These are phyloP conservation scores for Juglanconis juglandina DNA, from an alignment of 2,329 filamentous ascomycete species.

Conservation along the genomic window DNA sequence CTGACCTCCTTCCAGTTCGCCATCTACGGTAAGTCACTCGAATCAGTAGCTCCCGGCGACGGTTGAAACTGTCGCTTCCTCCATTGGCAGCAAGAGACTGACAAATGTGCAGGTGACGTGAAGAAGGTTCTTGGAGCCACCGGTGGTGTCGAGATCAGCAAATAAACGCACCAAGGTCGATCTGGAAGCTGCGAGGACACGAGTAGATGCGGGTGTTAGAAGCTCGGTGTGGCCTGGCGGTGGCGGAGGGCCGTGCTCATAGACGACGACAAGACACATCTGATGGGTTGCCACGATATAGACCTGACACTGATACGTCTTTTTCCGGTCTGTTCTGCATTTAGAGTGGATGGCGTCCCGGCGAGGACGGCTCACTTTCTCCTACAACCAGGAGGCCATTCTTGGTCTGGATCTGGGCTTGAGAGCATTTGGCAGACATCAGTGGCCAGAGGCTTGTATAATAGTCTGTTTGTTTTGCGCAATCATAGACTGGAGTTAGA, in stretches of 20 bases:
- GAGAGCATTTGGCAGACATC: conserved; percentile 20
- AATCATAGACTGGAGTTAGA: conserved; percentile 46
- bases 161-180: conserved; percentile 29
- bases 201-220: background rate
- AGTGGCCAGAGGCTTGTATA: conserved; percentile 27
- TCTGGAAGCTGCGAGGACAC: background rate
- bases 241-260: background rate
- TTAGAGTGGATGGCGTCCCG: conserved; percentile 1
- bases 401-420: conserved; percentile 18
- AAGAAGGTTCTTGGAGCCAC: conserved; percentile 68
- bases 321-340: background rate
- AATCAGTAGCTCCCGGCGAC: too few relatives aligned
- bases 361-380: background rate
- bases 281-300: background rate
- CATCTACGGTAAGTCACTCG: conserved; percentile 53
- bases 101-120: conserved; percentile 39
- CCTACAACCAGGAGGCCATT: background rate
- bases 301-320: background rate
- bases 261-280: conserved; percentile 2
- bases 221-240: background rate
- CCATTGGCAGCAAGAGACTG: background rate
- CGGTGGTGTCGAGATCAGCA: conserved; percentile 72
- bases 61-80: background rate
- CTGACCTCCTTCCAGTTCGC: conserved; percentile 68
- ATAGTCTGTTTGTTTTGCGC: conserved; percentile 27